phyloP scores from a whole-genome alignment of 108 stramenopile species.

The Nannochloropsis granulata region DNA sequence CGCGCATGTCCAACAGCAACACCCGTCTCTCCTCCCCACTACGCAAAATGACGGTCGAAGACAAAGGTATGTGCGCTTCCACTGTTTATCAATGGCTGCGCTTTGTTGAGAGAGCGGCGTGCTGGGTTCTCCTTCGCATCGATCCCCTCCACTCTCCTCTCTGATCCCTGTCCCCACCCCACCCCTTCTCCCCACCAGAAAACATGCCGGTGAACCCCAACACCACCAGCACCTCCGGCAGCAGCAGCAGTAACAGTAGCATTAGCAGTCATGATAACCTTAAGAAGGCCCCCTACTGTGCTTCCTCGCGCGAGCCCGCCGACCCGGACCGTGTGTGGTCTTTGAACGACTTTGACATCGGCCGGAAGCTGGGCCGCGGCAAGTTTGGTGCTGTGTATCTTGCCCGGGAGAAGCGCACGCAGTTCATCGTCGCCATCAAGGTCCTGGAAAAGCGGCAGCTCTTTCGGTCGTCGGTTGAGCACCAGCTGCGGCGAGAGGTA shows the following conservation, averaged over 20 bases:
- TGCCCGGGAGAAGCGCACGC: constrained; percentile 67
- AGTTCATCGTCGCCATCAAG: constrained; percentile 93
- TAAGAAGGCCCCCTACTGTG: neutral
- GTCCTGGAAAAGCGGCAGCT: constrained; percentile 76
- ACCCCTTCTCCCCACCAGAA: neutral
- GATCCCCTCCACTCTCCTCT: too few relatives aligned
- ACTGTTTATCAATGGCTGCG: too few relatives aligned
- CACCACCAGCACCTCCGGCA: neutral
- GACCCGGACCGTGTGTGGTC: constrained; percentile 38
- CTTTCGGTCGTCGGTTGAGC: constrained; percentile 77
- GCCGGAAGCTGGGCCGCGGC: constrained; percentile 84
- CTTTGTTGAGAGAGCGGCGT: too few relatives aligned
- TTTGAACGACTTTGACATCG: constrained; percentile 91
- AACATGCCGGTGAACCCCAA: neutral
- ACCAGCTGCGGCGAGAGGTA: constrained; percentile 82
- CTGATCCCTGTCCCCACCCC: too few relatives aligned
- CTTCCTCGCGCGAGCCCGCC: neutral
- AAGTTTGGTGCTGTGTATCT: constrained; percentile 92
- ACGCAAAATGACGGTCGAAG: neutral
- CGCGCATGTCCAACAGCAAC: too few relatives aligned
- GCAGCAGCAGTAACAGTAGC: neutral
- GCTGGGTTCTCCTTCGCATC: too few relatives aligned
- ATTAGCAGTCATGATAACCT: neutral
- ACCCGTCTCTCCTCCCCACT: neutral
- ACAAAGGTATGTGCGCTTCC: neutral